These are phyloP conservation scores for Sporothrix globosa DNA, from an alignment of 2,329 filamentous ascomycete genomes.

Conservation along the genomic window DNA sequence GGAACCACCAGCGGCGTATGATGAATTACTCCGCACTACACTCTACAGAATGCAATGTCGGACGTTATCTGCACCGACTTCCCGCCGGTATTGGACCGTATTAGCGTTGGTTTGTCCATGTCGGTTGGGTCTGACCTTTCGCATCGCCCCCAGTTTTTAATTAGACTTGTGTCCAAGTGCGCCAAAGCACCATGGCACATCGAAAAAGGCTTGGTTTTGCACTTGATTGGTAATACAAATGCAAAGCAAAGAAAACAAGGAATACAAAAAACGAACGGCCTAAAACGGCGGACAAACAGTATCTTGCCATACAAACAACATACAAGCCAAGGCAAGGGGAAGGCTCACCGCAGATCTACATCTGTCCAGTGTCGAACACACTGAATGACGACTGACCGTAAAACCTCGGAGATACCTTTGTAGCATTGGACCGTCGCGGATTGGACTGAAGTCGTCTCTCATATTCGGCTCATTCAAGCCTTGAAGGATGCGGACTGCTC, in stretches of 20 bases:
- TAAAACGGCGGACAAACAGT: too few species aligned
- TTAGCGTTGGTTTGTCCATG: background rate
- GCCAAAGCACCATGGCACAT: background rate
- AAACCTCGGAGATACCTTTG: too few species aligned
- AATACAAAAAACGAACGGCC: too few species aligned
- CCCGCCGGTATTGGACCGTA: background rate
- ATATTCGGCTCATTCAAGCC: background rate
- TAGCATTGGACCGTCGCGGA: too few species aligned
- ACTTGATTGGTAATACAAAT: slow-evolving; percentile 13
- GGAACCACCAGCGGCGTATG: background rate
- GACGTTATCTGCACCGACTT: slow-evolving; percentile 16
- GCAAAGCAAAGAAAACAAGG: background rate
- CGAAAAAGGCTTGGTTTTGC: background rate
- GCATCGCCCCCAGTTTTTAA: background rate
- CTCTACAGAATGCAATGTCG: background rate
- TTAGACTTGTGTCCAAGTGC: background rate
- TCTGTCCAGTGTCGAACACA: too few species aligned
- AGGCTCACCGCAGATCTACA: too few species aligned
- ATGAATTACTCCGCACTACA: too few species aligned
- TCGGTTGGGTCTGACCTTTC: background rate
- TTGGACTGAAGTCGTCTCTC: too few species aligned
- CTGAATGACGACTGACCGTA: too few species aligned
- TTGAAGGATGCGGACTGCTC: background rate
- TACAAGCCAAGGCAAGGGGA: too few species aligned
- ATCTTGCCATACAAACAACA: too few species aligned